Percentiles rank a stretch among this genome's conserved stretches.
These are phyloP conservation scores for Waltergamsia citrina DNA, from an alignment of 2,329 filamentous ascomycete species.

Conservation along the genomic window DNA sequence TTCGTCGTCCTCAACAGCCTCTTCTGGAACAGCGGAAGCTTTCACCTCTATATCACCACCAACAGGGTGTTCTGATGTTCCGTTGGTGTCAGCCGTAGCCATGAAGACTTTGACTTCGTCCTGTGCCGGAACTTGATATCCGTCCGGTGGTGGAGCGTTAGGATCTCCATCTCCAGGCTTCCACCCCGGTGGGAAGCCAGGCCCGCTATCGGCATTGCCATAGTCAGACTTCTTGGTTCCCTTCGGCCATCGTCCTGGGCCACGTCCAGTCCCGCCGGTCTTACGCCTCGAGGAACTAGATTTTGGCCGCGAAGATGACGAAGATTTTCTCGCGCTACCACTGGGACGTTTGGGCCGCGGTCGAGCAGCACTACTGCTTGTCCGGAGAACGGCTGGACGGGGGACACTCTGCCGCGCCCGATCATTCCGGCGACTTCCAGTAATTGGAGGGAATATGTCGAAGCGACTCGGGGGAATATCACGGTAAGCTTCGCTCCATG, in stretches of 20 bases:
- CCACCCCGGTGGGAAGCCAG: constrained; percentile 53
- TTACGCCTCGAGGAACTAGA: constrained; percentile 36
- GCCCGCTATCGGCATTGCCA: constrained; percentile 55
- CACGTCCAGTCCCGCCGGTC: constrained; percentile 52
- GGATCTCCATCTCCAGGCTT: constrained; percentile 18
- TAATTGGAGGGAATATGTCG: constrained; percentile 65
- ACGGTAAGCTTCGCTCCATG: constrained; percentile 39
- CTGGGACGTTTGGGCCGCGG: constrained; percentile 9
- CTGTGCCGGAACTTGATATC: constrained; percentile 12
- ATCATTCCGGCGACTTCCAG: constrained; percentile 33
- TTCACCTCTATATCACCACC: neutral
- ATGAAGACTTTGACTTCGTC: constrained; percentile 23
- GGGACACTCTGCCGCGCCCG: constrained; percentile 31
- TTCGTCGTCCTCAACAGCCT: constrained; percentile 7
- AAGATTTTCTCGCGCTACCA: constrained; percentile 15
- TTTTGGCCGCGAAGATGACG: constrained; percentile 26
- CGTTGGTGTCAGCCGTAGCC: constrained; percentile 6
- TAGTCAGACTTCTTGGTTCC: constrained; percentile 61
- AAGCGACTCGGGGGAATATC: constrained; percentile 62
- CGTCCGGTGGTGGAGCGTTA: no score
- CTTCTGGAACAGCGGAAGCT: constrained; percentile 6
- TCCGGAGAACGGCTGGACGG: constrained; percentile 20
- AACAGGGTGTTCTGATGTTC: neutral
- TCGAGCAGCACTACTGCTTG: constrained; percentile 13
- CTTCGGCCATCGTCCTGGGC: constrained; percentile 58